Percentiles rank a stretch among this genome's conserved stretches.
These are phyloP conservation scores for Adansonia gregorii DNA, from an alignment of 441 rosid species.

Conservation along the genomic window DNA sequence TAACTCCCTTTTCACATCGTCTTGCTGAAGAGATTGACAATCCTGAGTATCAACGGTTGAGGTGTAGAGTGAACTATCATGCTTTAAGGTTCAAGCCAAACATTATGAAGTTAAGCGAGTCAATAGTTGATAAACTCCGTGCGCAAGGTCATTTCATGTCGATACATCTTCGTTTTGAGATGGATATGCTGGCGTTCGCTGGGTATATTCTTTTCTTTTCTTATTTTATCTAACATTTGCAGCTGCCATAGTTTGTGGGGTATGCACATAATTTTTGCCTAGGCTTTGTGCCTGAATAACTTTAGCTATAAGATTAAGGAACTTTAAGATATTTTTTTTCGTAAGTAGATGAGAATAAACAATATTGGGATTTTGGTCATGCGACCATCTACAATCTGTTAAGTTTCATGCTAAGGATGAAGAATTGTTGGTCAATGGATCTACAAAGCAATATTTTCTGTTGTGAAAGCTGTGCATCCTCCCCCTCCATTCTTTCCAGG, in stretches of 20 bases:
- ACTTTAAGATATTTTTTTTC: not conserved
- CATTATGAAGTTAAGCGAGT: slow-evolving; percentile 84
- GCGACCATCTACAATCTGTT: not conserved
- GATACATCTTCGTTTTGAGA: slow-evolving; percentile 97
- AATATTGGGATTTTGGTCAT: not conserved
- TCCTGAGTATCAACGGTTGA: slow-evolving; percentile 86
- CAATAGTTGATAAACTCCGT: slow-evolving; percentile 88
- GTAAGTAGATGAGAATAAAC: not conserved
- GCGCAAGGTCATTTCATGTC: slow-evolving; percentile 97
- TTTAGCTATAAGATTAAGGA: not conserved
- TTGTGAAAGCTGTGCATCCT: not conserved
- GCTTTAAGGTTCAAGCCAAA: slow-evolving; percentile 92
- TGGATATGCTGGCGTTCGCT: slow-evolving; percentile 98
- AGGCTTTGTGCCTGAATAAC: slow-evolving; percentile 4
- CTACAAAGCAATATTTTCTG: not conserved
- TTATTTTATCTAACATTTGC: slow-evolving; percentile 17
- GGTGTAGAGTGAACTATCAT: slow-evolving; percentile 88
- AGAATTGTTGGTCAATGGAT: not conserved
- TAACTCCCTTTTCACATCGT: slow-evolving; percentile 97
- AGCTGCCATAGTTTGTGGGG: not conserved
- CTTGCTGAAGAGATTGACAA: slow-evolving; percentile 92
- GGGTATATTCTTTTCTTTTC: slow-evolving; percentile 62
- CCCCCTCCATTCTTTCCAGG: not conserved
- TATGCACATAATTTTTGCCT: slow-evolving; percentile 3
- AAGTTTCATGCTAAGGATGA: not conserved